Evolutionary conservation across 2,329 filamentous ascomycete species (phyloP), one percentile per base, ranked within the genome.

Genomic region (Chaetomium strumarium): DNA sequence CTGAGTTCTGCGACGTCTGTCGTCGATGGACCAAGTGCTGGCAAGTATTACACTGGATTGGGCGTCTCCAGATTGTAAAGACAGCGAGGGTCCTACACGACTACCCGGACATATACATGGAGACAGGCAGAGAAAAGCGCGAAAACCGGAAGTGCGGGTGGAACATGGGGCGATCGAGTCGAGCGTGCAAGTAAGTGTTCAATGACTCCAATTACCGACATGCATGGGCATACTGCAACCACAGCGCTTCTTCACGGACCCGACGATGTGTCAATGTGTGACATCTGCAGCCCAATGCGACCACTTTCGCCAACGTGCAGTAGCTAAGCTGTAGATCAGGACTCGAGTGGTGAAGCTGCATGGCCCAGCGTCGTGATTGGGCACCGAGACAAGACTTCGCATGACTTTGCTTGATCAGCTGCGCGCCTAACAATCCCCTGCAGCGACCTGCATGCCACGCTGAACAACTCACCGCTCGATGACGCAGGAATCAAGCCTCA

Each of bases 201-300:
- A 49, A 30, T 14, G n/a, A n/a, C n/a, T n/a, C n/a, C n/a, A n/a
- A n/a, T n/a, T n/a, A 46, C 5, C 20, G 29, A 34, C 30, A 33
- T 24, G n/a, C 33, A 42, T n/a, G 17, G 10, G 37, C 40, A 31
- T 43, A 47, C 46, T 46, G 49, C 56, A 53, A 53, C 53, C 46
- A 48, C 37, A 14, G 30, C 4, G 24, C 24, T 24, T 24, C 24
- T 24, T 24, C 16, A 13, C 38, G 6, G 42, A 36, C 31, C 16
- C 19, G 33, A 20, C 11, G 4, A 19, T 33, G 24, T 20, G 49
- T n/a, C 49, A 45, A 31, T 36, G 51, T 51, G 55, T 56, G 51
- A 53, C 53, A 55, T 36, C 54, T 57, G 56, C 58, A 56, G 55
- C 56, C 56, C 56, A 55, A 57, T 56, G 52, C 50, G 29, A 31